phyloP scores from a whole-genome alignment of 176 grass and related monocot genomes.

The Chloris gayana region DNA sequence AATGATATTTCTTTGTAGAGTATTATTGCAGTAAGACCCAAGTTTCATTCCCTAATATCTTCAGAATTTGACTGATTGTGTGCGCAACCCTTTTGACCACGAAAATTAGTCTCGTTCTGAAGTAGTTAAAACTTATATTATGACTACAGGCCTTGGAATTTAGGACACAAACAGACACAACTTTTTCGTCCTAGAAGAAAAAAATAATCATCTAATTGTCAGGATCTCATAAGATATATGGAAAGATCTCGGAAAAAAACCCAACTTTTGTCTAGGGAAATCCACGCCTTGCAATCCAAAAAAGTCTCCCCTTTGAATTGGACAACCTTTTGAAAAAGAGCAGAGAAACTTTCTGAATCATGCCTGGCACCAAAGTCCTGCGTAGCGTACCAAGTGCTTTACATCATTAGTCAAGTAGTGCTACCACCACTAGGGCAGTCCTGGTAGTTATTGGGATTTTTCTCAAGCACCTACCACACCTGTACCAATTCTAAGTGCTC shows the following conservation, averaged over 20 bases:
- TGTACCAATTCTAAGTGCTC: neutral
- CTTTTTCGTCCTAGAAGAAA: neutral
- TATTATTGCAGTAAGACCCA: neutral
- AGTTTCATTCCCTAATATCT: neutral
- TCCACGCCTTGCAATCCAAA: neutral
- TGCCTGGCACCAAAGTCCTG: neutral
- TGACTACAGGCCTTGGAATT: neutral
- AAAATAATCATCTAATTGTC: neutral
- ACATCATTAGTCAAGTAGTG: slow-evolving; percentile 23
- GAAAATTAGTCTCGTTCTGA: neutral
- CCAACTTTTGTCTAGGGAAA: neutral
- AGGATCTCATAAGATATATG: neutral
- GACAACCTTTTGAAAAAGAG: neutral
- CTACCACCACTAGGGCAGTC: neutral
- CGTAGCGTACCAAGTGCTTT: neutral
- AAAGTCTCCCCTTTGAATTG: slow-evolving; percentile 23
- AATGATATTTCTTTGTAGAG: neutral
- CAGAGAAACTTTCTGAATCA: neutral
- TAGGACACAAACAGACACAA: neutral
- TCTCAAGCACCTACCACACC: neutral
- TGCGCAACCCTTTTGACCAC: slow-evolving; percentile 27
- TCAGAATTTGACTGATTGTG: slow-evolving; percentile 30
- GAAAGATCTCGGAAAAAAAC: slow-evolving; percentile 14
- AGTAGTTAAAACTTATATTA: neutral
- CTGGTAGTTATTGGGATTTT: neutral